These are phyloP conservation scores for Chalciporus sphaerocephalus DNA, from an alignment of 768 basidiomycete species.

Conservation along the genomic window DNA sequence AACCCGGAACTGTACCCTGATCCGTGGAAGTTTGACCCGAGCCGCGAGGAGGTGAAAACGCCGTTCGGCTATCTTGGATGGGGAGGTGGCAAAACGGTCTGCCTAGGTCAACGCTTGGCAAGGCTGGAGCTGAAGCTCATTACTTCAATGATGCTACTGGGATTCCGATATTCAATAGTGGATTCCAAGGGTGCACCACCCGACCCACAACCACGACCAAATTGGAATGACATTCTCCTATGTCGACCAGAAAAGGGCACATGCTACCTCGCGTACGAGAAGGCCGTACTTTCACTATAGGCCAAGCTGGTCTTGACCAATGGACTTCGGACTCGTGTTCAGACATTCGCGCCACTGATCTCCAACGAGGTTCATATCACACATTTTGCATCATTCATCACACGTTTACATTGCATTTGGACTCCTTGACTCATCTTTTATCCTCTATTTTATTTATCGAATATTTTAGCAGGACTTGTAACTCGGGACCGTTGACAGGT, in stretches of 20 bases:
- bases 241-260: slow-evolving; percentile 57
- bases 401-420: slow-evolving; percentile 3
- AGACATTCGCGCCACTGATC: slow-evolving; percentile 7
- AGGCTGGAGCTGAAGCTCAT: slow-evolving; percentile 71
- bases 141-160: slow-evolving; percentile 61
- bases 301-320: slow-evolving; percentile 26
- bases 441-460: slow-evolving; percentile 22
- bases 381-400: slow-evolving; percentile 12
- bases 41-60: slow-evolving; percentile 43
- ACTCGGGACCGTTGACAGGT: slow-evolving; percentile 13
- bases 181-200: slow-evolving; percentile 47
- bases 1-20: slow-evolving; percentile 67
- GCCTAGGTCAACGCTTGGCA: slow-evolving; percentile 71
- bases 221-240: slow-evolving; percentile 74
- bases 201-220: slow-evolving; percentile 50
- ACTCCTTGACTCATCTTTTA: background rate
- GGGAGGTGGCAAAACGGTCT: slow-evolving; percentile 72
- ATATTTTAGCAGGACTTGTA: slow-evolving; percentile 9
- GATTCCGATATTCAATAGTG: slow-evolving; percentile 56
- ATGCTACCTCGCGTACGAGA: slow-evolving; percentile 49
- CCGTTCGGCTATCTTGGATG: slow-evolving; percentile 68
- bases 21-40: slow-evolving; percentile 75
- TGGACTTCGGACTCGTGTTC: slow-evolving; percentile 15
- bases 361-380: background rate
- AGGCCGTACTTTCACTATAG: slow-evolving; percentile 16